Percentiles rank a stretch among this genome's conserved stretches.
These are phyloP conservation scores for Scenedesmus sp. DNA, from an alignment of 163 green algal genomes.

Conservation along the genomic window DNA sequence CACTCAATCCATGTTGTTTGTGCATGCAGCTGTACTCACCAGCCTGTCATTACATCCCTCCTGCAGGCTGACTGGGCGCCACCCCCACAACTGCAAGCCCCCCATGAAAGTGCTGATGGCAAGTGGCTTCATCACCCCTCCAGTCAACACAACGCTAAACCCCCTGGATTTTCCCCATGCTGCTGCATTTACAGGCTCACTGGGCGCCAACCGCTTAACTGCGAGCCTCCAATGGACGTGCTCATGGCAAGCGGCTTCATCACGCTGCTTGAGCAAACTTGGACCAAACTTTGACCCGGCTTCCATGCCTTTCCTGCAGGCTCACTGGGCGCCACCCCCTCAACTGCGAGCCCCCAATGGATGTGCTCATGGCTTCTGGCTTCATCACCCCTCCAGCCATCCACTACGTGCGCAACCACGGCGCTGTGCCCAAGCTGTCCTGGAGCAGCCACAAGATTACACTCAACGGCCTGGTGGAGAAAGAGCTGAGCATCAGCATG, in stretches of 20 bases:
- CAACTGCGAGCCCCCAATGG: constrained; percentile 94
- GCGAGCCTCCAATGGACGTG: constrained; percentile 85
- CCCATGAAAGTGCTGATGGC: constrained; percentile 74
- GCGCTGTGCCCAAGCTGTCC: constrained; percentile 83
- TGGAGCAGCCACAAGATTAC: constrained; percentile 81
- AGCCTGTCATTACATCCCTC: neutral
- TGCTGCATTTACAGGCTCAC: constrained; percentile 82
- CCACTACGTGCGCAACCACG: constrained; percentile 97
- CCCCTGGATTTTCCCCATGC: neutral
- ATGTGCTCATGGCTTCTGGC: constrained; percentile 73
- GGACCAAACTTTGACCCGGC: no score
- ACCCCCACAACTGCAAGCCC: constrained; percentile 74
- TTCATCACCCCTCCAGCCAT: constrained; percentile 91
- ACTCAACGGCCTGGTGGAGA: constrained; percentile 87
- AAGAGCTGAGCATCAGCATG: constrained; percentile 88
- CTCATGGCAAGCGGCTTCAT: constrained; percentile 84
- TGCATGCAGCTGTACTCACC: no score
- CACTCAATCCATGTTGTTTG: no score
- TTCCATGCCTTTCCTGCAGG: constrained; percentile 63
- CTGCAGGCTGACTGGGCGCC: neutral
- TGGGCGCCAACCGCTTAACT: constrained; percentile 89
- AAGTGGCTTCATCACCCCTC: constrained; percentile 85
- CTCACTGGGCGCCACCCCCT: constrained; percentile 95
- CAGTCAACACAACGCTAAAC: no score
- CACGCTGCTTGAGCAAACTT: constrained; percentile 58